Conservation (phyloP, 306 rosid genomes). For the Nissolia schottii region DNA sequence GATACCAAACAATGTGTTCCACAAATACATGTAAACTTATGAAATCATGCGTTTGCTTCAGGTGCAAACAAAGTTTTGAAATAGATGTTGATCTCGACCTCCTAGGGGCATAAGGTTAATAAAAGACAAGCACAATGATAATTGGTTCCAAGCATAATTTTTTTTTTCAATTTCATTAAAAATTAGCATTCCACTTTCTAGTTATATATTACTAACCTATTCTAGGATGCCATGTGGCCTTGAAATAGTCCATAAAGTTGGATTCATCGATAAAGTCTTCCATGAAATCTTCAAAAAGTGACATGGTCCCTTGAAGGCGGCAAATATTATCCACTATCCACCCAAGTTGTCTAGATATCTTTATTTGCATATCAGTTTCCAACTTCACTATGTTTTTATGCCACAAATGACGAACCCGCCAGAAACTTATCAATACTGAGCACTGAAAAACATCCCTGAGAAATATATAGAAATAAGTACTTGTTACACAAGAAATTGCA, state of each 20-base stretch:
- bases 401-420: slow-evolving; percentile 86
- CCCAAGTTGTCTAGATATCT: slow-evolving; percentile 60
- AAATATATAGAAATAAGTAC: slow-evolving; percentile 22
- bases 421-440: slow-evolving; percentile 66
- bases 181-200: slow-evolving; percentile 7
- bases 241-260: slow-evolving; percentile 77
- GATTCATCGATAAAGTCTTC: slow-evolving; percentile 67
- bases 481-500: slow-evolving; percentile 2
- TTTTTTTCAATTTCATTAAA: background rate
- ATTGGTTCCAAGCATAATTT: background rate
- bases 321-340: slow-evolving; percentile 57
- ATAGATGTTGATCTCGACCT: background rate
- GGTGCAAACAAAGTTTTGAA: background rate
- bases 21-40: background rate
- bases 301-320: slow-evolving; percentile 40
- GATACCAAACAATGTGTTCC: background rate
- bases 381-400: slow-evolving; percentile 65
- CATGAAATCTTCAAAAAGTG: slow-evolving; percentile 65
- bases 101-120: background rate
- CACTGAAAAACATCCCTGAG: slow-evolving; percentile 92
- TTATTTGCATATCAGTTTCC: slow-evolving; percentile 53
- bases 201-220: slow-evolving; percentile 50
- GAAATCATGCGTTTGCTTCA: background rate
- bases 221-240: slow-evolving; percentile 85
- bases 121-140: background rate